These are phyloP conservation scores for Clausena lansium DNA, from an alignment of 345 rosid species.

Conservation along the genomic window DNA sequence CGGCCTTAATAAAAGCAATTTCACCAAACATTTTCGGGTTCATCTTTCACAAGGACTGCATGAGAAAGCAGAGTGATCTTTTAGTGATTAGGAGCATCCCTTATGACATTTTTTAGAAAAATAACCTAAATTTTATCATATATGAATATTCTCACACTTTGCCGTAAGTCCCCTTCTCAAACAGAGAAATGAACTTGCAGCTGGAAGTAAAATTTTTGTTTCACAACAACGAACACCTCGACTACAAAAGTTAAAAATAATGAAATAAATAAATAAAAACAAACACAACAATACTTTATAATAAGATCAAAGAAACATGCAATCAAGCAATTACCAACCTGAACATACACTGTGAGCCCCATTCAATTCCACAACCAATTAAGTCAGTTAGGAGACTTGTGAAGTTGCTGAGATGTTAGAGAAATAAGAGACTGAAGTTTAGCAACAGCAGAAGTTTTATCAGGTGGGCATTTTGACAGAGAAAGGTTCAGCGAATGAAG, in stretches of 20 bases:
- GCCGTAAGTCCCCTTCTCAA: neutral
- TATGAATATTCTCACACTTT: neutral
- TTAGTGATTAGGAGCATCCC: neutral
- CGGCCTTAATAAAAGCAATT: neutral
- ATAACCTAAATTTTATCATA: neutral
- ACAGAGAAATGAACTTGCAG: neutral
- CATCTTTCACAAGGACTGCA: neutral
- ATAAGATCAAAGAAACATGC: neutral
- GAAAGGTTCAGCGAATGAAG: slow-evolving; percentile 52
- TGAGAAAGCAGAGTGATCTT: neutral
- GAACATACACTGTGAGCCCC: neutral
- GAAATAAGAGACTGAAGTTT: slow-evolving; percentile 56
- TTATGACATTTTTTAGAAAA: neutral
- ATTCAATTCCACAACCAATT: neutral
- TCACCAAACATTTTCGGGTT: neutral
- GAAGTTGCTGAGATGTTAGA: slow-evolving; percentile 33
- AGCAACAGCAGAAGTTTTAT: slow-evolving; percentile 47
- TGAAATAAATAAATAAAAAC: neutral
- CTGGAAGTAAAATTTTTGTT: neutral
- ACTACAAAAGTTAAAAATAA: no score
- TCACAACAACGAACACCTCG: neutral
- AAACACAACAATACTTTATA: neutral
- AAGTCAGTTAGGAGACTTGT: slow-evolving; percentile 17
- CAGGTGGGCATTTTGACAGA: slow-evolving; percentile 40
- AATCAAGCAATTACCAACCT: neutral